phyloP scores from a whole-genome alignment of 805 yeast genomes.

The Scheffersomyces spartinae region DNA sequence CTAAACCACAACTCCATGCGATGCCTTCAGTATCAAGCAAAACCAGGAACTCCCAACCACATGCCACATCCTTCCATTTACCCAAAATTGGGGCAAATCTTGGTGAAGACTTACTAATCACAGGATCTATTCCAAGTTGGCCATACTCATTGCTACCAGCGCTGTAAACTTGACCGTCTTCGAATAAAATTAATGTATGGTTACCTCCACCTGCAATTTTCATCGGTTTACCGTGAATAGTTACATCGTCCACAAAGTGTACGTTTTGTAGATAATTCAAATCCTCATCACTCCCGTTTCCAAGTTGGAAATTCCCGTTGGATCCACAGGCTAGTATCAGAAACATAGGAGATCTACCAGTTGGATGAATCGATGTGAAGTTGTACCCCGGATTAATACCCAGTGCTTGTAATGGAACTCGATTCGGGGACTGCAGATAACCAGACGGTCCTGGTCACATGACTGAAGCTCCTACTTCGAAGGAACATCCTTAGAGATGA shows the following conservation, averaged over 20 bases:
- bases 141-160: conserved; percentile 50
- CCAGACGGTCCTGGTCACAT: too few species aligned
- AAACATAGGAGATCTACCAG: too few species aligned
- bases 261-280: conserved; percentile 9
- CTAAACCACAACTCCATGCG: conserved; percentile 49
- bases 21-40: conserved; percentile 29
- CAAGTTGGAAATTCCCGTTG: conserved; percentile 71
- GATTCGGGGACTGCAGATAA: too few species aligned
- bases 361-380: too few species aligned
- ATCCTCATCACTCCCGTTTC: conserved; percentile 43
- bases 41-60: conserved; percentile 76
- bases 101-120: conserved; percentile 7
- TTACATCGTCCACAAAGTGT: conserved; percentile 12
- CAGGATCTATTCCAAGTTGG: conserved; percentile 36
- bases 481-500: too few species aligned
- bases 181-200: conserved; percentile 55
- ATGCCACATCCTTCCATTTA: conserved; percentile 37
- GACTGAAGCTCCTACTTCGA: too few species aligned
- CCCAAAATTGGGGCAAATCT: conserved; percentile 9
- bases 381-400: too few species aligned
- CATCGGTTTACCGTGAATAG: conserved; percentile 13
- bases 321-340: conserved; percentile 72
- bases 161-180: conserved; percentile 40
- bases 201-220: conserved; percentile 75
- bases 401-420: too few species aligned